Evolutionary conservation across 495 filamentous ascomycete genomes (phyloP).

Genomic region (Penicillium egyptiacum): DNA sequence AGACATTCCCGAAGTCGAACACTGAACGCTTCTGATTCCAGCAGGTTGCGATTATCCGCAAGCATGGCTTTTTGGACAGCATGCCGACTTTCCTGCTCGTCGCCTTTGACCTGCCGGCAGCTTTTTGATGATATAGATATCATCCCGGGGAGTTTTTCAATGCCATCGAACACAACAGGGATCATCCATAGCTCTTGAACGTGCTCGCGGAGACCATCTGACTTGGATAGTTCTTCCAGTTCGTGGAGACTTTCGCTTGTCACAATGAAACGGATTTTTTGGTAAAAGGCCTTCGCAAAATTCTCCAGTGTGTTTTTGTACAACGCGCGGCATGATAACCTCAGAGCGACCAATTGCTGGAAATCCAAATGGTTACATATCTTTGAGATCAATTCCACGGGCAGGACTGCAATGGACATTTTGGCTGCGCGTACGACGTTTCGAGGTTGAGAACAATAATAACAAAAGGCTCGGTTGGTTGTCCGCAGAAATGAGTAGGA

Average conservation of each 20-base stretch:
- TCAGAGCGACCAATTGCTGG: slow-evolving; percentile 15
- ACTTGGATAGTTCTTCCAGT: slow-evolving; percentile 17
- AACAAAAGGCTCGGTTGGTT: slow-evolving; percentile 3
- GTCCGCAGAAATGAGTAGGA: slow-evolving; percentile 7
- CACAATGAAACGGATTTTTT: slow-evolving; percentile 21
- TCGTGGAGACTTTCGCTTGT: slow-evolving; percentile 23
- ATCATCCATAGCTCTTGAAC: slow-evolving; percentile 23
- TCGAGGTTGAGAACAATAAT: slow-evolving; percentile 9
- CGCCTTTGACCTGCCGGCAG: slow-evolving; percentile 15
- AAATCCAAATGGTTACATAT: slow-evolving; percentile 17
- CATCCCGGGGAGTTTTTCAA: slow-evolving; percentile 8
- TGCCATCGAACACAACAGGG: slow-evolving; percentile 14
- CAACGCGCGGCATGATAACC: slow-evolving; percentile 21
- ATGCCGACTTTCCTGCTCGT: slow-evolving; percentile 16
- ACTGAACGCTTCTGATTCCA: slow-evolving; percentile 17
- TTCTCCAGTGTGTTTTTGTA: slow-evolving; percentile 14
- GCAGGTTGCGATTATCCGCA: slow-evolving; percentile 13
- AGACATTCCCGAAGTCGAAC: slow-evolving; percentile 12
- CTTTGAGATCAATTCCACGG: slow-evolving; percentile 21
- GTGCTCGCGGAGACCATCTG: slow-evolving; percentile 12
- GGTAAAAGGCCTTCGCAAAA: slow-evolving; percentile 14
- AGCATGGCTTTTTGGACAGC: slow-evolving; percentile 15
- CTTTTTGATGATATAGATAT: slow-evolving; percentile 22
- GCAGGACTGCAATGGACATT: slow-evolving; percentile 16
- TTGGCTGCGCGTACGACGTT: slow-evolving; percentile 7